Base-by-base conservation (phyloP, 495 filamentous ascomycete species). In the Rhypophila decipiens region DNA sequence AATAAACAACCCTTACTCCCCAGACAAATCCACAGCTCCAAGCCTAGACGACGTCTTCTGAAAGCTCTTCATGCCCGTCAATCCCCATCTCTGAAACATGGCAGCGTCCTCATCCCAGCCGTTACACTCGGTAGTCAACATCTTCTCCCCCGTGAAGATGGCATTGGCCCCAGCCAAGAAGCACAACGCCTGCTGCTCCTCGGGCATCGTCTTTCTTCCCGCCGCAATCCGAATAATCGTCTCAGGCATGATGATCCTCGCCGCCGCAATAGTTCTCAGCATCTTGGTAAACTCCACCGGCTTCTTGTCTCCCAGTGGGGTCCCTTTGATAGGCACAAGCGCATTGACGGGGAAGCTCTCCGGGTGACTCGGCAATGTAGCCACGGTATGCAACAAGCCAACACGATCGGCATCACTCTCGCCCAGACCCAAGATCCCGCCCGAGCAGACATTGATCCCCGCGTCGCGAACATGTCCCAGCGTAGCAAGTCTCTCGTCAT, bases 91-190 rank as follows among this genome's bases (percentile, higher is more conserved):
- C 8, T 83, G 79, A 66, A 94, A 89, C 79, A 91, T 85, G 7
- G 49, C 78, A 42, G 76, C 80, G 53, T 94, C 88, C 66, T 90
- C 86, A 51, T 89, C 87, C 85, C 86, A 94, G 4, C 87, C 88
- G 51, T 83, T 89, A 60, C 87, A 90, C 46, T 85, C 84, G 0
- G 88, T 91, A 15, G 88, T 94, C 70, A 91, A 58, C 88, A 94
- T 91, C 75, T 88, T 90, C 69, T 94, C 88, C 17, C 88, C 88
- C 1, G 88, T 94, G 63, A 94, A 94, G 7, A 94, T 78, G 11
- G 88, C 88, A 60, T 94, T 94, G 0, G 88, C 88, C 21, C 88
- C 88, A 0, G 88, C 86, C 74, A 83, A 78, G 64, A 91, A 94
- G 58, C 87, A 91, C 49, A 87, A 62, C 18, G 85, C 77, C 67